Percentiles rank a stretch among this genome's conserved stretches.
Conservation (phyloP, 2,329 filamentous ascomycete species). For the Ceratocystis papillata region DNA sequence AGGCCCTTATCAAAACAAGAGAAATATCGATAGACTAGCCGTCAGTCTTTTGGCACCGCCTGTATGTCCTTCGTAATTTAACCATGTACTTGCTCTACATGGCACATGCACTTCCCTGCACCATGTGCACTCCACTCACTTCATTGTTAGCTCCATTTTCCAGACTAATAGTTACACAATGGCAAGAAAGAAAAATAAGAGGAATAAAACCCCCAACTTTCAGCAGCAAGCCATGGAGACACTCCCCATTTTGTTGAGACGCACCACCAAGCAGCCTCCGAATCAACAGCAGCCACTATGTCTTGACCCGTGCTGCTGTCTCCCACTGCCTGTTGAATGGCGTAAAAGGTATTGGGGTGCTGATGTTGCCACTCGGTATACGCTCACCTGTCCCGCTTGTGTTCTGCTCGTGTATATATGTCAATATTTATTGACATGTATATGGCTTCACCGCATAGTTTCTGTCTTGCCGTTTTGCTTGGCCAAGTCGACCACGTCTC, state of each 20-base stretch:
- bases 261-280: neutral
- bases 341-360: no score
- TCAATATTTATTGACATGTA: no score
- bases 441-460: constrained; percentile 2
- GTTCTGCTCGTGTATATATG: no score
- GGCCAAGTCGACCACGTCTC: neutral
- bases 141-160: neutral
- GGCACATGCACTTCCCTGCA: neutral
- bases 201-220: neutral
- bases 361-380: no score
- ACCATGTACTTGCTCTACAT: neutral
- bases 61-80: neutral
- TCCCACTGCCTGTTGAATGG: neutral
- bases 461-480: constrained; percentile 2
- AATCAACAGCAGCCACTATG: neutral
- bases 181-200: neutral
- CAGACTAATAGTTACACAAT: neutral
- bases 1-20: neutral
- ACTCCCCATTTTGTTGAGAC: neutral
- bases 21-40: neutral
- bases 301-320: neutral
- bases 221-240: neutral
- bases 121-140: neutral
- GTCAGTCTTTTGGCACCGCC: neutral
- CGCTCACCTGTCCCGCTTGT: no score